Percentiles rank a stretch among this genome's conserved stretches.
Conservation (phyloP, 345 rosid species). For the Sonneratia caseolaris region DNA sequence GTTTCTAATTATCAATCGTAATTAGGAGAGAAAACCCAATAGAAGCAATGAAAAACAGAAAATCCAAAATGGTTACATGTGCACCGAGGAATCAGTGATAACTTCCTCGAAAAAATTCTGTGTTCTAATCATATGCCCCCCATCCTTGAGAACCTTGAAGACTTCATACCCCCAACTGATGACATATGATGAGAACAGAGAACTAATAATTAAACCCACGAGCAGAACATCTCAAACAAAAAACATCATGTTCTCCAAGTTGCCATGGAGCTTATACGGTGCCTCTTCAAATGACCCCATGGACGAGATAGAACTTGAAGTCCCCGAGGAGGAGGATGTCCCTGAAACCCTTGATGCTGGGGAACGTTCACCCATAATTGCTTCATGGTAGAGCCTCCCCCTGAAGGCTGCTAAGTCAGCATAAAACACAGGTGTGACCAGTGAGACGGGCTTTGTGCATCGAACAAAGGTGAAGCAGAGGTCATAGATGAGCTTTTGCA, state of each 20-base stretch:
- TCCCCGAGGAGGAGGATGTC: slow-evolving; percentile 23
- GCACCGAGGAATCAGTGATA: too few species aligned
- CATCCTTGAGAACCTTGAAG: too few species aligned
- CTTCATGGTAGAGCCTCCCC: slow-evolving; percentile 61
- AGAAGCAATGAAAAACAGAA: too few species aligned
- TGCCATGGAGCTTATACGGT: slow-evolving; percentile 41
- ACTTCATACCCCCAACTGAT: too few species aligned
- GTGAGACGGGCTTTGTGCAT: slow-evolving; percentile 73
- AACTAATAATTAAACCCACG: too few species aligned
- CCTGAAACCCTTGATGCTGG: slow-evolving; percentile 22
- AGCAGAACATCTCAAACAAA: slow-evolving; percentile 35
- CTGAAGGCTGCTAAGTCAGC: slow-evolving; percentile 82
- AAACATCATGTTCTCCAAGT: slow-evolving; percentile 60
- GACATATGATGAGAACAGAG: too few species aligned
- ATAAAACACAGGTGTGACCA: slow-evolving; percentile 75
- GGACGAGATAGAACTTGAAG: slow-evolving; percentile 30
- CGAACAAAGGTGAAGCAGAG: slow-evolving; percentile 84
- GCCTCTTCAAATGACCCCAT: slow-evolving; percentile 33
- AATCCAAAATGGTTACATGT: too few species aligned
- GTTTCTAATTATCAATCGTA: too few species aligned
- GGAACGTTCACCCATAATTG: slow-evolving; percentile 34
- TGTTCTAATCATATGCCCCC: too few species aligned
- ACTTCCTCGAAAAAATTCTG: too few species aligned
- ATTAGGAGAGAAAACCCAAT: too few species aligned
- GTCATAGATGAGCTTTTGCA: slow-evolving; percentile 63